Evolutionary conservation across 1,284 basidiomycete species (phyloP).

Genomic region (Caloboletus firmus): DNA sequence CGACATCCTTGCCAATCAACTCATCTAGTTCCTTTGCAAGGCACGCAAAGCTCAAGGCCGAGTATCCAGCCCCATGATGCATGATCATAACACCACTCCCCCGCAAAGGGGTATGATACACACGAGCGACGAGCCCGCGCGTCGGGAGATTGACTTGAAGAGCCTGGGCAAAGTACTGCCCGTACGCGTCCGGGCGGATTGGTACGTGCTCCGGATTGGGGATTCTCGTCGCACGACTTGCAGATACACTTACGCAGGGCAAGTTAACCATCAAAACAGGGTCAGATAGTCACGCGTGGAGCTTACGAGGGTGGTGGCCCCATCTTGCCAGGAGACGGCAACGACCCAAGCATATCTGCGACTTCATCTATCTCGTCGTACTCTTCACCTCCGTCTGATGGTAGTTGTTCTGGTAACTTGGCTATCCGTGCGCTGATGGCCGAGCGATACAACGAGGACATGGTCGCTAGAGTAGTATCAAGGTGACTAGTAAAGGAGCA

Average conservation of each 20-base stretch:
- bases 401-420: conserved; percentile 58
- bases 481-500: conserved; percentile 1
- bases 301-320: conserved; percentile 62
- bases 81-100: conserved; percentile 70
- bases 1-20: conserved; percentile 70
- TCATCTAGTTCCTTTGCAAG: conserved; percentile 76
- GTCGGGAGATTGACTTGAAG: conserved; percentile 66
- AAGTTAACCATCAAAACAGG: neutral
- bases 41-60: conserved; percentile 86
- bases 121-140: conserved; percentile 65
- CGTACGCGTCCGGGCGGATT: conserved; percentile 57
- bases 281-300: neutral
- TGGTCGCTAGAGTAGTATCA: conserved; percentile 30
- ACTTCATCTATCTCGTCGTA: conserved; percentile 57
- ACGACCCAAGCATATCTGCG: conserved; percentile 58
- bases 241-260: conserved; percentile 15
- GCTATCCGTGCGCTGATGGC: conserved; percentile 66
- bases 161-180: conserved; percentile 74
- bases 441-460: conserved; percentile 72
- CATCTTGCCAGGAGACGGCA: conserved; percentile 53
- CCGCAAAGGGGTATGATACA: conserved; percentile 71
- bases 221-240: conserved; percentile 28
- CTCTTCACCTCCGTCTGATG: conserved; percentile 45
- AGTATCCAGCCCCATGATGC: conserved; percentile 94
- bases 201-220: conserved; percentile 67